Conservation (phyloP, 768 basidiomycete species). For the Boletellus sp. region DNA sequence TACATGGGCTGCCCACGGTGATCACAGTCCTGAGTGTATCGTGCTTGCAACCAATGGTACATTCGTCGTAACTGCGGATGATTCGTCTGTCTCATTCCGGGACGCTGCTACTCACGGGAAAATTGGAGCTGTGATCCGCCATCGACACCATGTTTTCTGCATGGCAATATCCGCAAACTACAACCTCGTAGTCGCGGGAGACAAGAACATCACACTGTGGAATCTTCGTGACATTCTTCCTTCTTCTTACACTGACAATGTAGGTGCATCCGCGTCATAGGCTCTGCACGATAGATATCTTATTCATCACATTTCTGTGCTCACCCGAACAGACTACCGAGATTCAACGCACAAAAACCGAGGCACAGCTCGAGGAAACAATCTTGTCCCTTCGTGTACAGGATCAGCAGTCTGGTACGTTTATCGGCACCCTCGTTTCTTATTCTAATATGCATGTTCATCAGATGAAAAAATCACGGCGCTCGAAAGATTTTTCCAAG, state of each 20-base stretch:
- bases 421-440: not conserved
- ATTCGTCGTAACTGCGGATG: not conserved
- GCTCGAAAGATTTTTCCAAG: not conserved
- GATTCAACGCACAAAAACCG: not conserved
- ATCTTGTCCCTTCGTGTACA: not conserved
- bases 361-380: not conserved
- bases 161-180: too few species aligned
- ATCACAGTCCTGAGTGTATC: not conserved
- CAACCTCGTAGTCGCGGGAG: not conserved
- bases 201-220: not conserved
- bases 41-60: not conserved
- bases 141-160: not conserved
- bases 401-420: not conserved
- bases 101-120: constrained; percentile 1
- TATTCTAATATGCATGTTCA: not conserved
- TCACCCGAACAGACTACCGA: not conserved
- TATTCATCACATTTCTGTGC: too few species aligned
- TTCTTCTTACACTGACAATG: not conserved
- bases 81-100: constrained; percentile 4
- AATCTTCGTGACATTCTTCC: not conserved
- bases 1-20: not conserved
- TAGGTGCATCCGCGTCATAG: not conserved
- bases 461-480: not conserved
- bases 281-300: too few species aligned
- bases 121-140: not conserved